Percentiles rank a stretch among this genome's conserved stretches.
Evolutionary conservation across 2,329 filamentous ascomycete species (phyloP).

Genomic region (Passalora sequoiae): DNA sequence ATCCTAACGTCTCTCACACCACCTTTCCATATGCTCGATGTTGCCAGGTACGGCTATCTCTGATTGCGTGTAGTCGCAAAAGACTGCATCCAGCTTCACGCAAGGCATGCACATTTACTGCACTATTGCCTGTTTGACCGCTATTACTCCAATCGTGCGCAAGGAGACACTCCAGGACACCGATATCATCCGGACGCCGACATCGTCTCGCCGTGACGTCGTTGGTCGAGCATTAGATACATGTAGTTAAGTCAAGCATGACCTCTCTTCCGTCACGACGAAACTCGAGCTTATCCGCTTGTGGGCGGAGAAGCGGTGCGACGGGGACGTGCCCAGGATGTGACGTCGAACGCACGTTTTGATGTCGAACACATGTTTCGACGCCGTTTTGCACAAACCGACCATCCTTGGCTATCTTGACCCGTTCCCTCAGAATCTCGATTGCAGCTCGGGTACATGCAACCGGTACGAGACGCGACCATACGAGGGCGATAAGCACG

Average conservation of each 20-base stretch:
- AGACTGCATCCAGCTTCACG: neutral
- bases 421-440: neutral
- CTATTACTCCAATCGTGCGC: too few species aligned
- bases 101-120: neutral
- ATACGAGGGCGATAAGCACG: too few species aligned
- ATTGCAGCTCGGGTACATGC: too few species aligned
- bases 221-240: too few species aligned
- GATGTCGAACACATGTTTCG: neutral
- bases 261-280: too few species aligned
- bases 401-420: neutral
- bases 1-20: neutral
- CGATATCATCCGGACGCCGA: neutral
- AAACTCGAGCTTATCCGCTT: too few species aligned
- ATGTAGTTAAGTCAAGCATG: too few species aligned
- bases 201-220: neutral
- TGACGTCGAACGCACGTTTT: neutral
- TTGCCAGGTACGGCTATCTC: neutral
- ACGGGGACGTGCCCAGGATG: too few species aligned
- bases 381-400: neutral
- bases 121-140: neutral
- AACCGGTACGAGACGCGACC: too few species aligned
- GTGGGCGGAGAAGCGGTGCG: too few species aligned
- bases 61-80: neutral
- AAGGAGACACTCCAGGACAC: too few species aligned
- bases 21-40: too few species aligned